Evolutionary conservation across 768 basidiomycete species (phyloP).

Genomic region (Rubroboletus pulcherrimus): DNA sequence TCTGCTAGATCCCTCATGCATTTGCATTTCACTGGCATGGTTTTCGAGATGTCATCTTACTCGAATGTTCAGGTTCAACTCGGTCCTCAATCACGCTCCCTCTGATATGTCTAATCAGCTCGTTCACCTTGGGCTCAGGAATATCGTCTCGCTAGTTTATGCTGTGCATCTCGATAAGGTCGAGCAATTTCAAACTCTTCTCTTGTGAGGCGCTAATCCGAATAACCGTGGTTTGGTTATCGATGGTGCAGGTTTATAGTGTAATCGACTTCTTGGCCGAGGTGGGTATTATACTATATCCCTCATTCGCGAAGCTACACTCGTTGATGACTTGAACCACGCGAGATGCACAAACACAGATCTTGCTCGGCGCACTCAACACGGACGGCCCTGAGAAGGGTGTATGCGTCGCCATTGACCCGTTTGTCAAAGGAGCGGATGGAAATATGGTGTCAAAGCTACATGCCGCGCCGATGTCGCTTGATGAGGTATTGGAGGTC

Average conservation of each 20-base stretch:
- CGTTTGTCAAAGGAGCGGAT: neutral
- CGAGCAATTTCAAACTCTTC: neutral
- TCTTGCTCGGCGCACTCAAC: neutral
- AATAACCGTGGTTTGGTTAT: neutral
- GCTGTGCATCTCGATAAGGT: neutral
- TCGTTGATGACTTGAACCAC: neutral
- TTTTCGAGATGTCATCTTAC: no score
- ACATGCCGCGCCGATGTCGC: neutral
- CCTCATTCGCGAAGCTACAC: neutral
- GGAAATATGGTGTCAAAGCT: neutral
- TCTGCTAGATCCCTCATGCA: neutral
- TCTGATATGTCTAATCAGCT: neutral
- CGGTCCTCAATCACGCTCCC: neutral
- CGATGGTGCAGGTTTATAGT: neutral
- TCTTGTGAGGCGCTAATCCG: neutral
- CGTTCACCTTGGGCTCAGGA: no score
- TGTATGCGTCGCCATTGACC: neutral
- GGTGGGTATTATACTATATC: neutral
- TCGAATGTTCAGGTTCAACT: neutral
- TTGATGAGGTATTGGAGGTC: neutral
- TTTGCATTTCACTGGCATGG: no score
- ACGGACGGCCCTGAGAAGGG: neutral
- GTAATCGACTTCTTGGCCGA: neutral
- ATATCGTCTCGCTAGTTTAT: no score
- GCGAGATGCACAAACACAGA: neutral